phyloP scores from a whole-genome alignment of 441 rosid species.

The Pelargonium cotyledonis region DNA sequence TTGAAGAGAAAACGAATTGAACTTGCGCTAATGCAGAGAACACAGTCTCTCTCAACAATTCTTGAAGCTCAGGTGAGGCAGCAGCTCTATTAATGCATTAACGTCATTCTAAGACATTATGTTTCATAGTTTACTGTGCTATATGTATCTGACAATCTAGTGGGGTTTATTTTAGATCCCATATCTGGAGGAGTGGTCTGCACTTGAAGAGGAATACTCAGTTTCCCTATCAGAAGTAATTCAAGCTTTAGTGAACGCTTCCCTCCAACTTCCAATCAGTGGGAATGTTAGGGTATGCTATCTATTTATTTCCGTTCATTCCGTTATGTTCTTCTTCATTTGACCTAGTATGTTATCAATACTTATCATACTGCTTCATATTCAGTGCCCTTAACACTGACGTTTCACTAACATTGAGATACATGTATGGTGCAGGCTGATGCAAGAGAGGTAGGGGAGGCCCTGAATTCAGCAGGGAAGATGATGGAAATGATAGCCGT shows the following conservation, averaged over 20 bases:
- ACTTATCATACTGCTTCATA: not conserved
- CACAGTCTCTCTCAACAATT: constrained; percentile 36
- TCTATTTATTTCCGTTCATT: not conserved
- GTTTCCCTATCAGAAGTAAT: constrained; percentile 44
- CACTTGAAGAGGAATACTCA: constrained; percentile 48
- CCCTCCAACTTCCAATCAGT: constrained; percentile 51
- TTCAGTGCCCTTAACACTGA: not conserved
- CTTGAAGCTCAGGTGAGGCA: constrained; percentile 58
- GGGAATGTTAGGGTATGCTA: constrained; percentile 44
- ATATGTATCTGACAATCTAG: not conserved
- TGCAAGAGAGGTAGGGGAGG: constrained; percentile 45
- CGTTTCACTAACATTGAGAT: not conserved
- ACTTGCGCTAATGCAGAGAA: constrained; percentile 36
- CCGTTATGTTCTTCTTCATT: not conserved
- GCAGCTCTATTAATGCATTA: not conserved
- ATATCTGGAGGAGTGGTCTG: constrained; percentile 59
- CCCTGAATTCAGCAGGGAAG: constrained; percentile 42
- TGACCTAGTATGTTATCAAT: not conserved
- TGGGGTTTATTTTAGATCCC: constrained; percentile 46
- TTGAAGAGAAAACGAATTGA: constrained; percentile 53
- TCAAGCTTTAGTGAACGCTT: constrained; percentile 53
- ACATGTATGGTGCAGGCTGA: constrained; percentile 41
- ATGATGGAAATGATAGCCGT: constrained; percentile 47
- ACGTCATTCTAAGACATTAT: not conserved
- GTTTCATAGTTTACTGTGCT: not conserved